These are phyloP conservation scores for Kurtzmaniella fragi DNA, from an alignment of 805 yeast species.

Conservation along the genomic window DNA sequence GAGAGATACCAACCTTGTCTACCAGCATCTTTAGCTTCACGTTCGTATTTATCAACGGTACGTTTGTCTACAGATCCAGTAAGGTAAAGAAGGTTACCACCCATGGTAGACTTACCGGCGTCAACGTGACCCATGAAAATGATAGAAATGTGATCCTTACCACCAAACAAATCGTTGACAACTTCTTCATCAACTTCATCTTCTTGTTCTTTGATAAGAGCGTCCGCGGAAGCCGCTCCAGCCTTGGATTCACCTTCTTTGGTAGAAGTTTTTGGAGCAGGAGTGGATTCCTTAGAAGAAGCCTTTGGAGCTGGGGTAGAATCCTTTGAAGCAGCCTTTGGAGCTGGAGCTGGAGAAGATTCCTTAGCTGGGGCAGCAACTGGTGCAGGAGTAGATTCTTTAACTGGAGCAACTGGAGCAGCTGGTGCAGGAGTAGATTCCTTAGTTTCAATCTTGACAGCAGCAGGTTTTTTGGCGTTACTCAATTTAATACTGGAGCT, in stretches of 20 bases:
- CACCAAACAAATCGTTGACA: slow-evolving; percentile 90
- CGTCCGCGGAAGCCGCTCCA: slow-evolving; percentile 36
- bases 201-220: slow-evolving; percentile 63
- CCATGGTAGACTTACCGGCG: slow-evolving; percentile 99
- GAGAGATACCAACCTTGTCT: slow-evolving; percentile 99
- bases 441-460: slow-evolving; percentile 23
- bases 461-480: slow-evolving; percentile 6
- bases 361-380: slow-evolving; percentile 12
- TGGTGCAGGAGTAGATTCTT: slow-evolving; percentile 20
- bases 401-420: slow-evolving; percentile 5
- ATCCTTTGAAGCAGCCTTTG: slow-evolving; percentile 12
- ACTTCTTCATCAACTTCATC: slow-evolving; percentile 81
- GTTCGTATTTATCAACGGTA: slow-evolving; percentile 95
- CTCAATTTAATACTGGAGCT: slow-evolving; percentile 61
- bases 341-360: slow-evolving; percentile 8
- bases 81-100: slow-evolving; percentile 89
- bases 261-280: slow-evolving; percentile 11
- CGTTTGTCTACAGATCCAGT: slow-evolving; percentile 98
- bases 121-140: slow-evolving; percentile 99
- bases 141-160: slow-evolving; percentile 94
- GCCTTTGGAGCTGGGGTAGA: slow-evolving; percentile 9
- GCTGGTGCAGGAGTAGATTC: slow-evolving; percentile 16
- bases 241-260: too few species aligned
- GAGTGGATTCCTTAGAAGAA: slow-evolving; percentile 9
- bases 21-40: slow-evolving; percentile 98